These are phyloP conservation scores for Medicago arabica DNA, from an alignment of 306 rosid genomes.

Conservation along the genomic window DNA sequence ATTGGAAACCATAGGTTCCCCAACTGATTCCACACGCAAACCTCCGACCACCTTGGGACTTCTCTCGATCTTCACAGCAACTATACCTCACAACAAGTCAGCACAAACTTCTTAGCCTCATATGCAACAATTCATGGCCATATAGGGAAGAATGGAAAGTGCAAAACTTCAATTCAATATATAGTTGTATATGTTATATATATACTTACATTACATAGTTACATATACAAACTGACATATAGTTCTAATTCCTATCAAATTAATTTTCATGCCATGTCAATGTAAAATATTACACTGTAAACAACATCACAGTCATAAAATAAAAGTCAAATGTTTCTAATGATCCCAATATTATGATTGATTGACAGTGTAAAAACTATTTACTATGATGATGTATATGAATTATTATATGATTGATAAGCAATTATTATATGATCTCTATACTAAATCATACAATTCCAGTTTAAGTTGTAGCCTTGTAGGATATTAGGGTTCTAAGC, in stretches of 20 bases:
- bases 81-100: not conserved
- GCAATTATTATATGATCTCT: too few species aligned
- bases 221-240: too few species aligned
- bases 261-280: not conserved
- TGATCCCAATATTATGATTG: too few species aligned
- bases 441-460: not conserved
- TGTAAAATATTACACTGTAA: too few species aligned
- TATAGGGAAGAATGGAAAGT: not conserved
- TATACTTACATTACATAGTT: too few species aligned
- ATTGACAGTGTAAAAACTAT: too few species aligned
- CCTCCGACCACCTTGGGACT: not conserved
- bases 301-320: too few species aligned
- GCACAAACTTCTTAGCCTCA: not conserved
- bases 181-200: not conserved
- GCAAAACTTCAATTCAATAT: not conserved
- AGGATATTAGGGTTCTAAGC: not conserved
- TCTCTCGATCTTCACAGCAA: constrained; percentile 1
- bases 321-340: too few species aligned
- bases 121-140: not conserved
- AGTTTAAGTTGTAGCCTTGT: not conserved
- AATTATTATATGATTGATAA: not conserved
- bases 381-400: too few species aligned
- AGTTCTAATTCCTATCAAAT: not conserved
- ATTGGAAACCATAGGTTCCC: not conserved
- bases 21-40: not conserved